Base-by-base conservation (phyloP, 1,139 yeast genomes). In the Geotrichum candidum region DNA sequence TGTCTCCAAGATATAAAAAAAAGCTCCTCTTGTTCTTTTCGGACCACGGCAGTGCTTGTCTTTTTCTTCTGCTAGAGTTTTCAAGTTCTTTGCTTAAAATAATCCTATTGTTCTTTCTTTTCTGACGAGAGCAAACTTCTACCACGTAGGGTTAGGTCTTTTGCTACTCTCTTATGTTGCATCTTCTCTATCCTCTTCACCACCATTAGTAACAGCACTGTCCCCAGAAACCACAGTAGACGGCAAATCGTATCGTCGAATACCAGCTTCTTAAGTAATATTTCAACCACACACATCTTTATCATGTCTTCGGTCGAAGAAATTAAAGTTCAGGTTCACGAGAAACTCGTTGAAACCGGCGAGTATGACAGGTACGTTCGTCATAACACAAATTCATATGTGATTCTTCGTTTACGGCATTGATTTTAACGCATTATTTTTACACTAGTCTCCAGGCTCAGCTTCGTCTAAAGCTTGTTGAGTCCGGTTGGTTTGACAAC, bases 401-500 rank as follows among this genome's bases (percentile, higher is more conserved):
- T 6, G 13, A 27, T 29, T n/a, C 27, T 31, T 29, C 41, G 41
- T 29, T 41, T 11, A 45, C 13, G 18, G 13, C 41, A 11, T 46
- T 54, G 6, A 18, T 33, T 9, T 9, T 58, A 38, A n/a, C 55
- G 3, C 33, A 4, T 29, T 46, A 11, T n/a, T 22, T 23, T 48
- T 33, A 46, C 54, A 51, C 54, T 61, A 72, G 75, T 59, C 65
- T 76, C 62, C 68, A 70, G 58, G 62, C 66, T 15, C 65, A 66
- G 60, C 76, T 91, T 63, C 84, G 85, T 68, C 80, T 86, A 61
- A 84, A 83, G 69, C 80, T 92, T 33, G 80, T 84, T 63, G 88
- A 88, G 70, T 80, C 86, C 1, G 97, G 97, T 7, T 92, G 97
- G 97, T 85, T 84, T 67, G 96, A 90, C 68, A 82, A 86, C 64